Base-by-base conservation (phyloP, 2,329 filamentous ascomycete genomes). In the Fusarium hainanense region DNA sequence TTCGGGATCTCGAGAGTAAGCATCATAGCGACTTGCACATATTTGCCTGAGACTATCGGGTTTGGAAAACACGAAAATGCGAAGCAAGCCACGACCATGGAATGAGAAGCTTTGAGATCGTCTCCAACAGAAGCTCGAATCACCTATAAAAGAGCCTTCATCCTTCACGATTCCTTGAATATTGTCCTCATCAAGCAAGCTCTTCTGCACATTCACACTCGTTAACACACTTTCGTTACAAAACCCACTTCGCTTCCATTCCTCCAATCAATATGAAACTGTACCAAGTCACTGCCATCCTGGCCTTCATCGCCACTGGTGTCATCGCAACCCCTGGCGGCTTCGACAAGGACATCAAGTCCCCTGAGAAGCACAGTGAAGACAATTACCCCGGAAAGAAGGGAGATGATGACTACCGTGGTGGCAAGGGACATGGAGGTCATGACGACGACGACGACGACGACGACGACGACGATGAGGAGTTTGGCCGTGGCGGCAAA, bases 271-370 rank as follows among this genome's bases (percentile, higher is more conserved):
- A 23, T 27, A 61, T 63, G 58, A 66, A 71, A 49, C 37, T 71
- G 28, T 44, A 59, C n/a, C 66, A 63, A 42, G 49, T 64, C n/a
- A 62, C 60, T 43, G 32, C 65, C n/a, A 21, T 71, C 32, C 30
- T 72, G 47, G 62, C 52, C 16, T 63, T 72, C 54, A 41, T 70
- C 42, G 56, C 67, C 49, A 64, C 69, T 21, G 69, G 70, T 44
- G 64, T 54, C 52, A 41, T 64, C 14, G 69, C 70, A 20, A 58
- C 43, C 6, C 66, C 66, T 30, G 46, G 28, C 10, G 57, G 57
- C 12, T 44, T 46, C 16, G 51, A 62, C 13, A 55, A 42, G 16
- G 48, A 55, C 49, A 42, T n/a, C 11, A 28, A 46, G 14, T 18
- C 20, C 18, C 51, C 50, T 18, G 21, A 49, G 23, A 50, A 50